These are phyloP conservation scores for Protomyces gravidus DNA, from an alignment of 1,139 yeast genomes.

Conservation along the genomic window DNA sequence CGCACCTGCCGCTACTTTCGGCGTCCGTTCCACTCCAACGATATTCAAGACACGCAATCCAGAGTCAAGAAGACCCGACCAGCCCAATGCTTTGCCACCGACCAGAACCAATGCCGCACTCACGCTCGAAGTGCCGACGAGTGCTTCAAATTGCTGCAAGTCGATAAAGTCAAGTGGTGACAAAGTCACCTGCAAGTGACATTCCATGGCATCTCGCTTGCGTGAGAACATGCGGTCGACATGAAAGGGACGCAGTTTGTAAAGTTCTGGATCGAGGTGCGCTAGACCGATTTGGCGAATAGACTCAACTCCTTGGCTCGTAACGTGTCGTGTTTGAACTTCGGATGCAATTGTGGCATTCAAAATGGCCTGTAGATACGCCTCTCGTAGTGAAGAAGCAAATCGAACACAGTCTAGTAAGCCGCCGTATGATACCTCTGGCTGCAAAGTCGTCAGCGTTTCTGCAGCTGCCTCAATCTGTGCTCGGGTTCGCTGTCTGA, in stretches of 20 bases:
- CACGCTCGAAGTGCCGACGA: slow-evolving; percentile 23
- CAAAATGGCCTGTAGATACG: slow-evolving; percentile 10
- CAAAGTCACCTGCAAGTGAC: slow-evolving; percentile 7
- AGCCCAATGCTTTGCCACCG: slow-evolving; percentile 23
- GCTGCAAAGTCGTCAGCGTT: neutral
- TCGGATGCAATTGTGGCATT: slow-evolving; percentile 9
- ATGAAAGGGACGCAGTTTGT: slow-evolving; percentile 11
- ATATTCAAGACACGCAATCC: slow-evolving; percentile 9
- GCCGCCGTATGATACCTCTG: slow-evolving; percentile 4
- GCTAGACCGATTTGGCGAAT: slow-evolving; percentile 13
- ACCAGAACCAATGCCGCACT: slow-evolving; percentile 20
- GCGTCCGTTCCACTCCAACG: slow-evolving; percentile 14
- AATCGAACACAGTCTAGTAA: slow-evolving; percentile 4
- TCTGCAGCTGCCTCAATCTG: neutral
- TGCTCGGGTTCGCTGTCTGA: neutral
- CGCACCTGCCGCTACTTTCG: slow-evolving; percentile 38
- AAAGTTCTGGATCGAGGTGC: slow-evolving; percentile 11
- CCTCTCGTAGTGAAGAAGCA: slow-evolving; percentile 4
- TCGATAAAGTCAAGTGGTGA: slow-evolving; percentile 18
- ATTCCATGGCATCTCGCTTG: slow-evolving; percentile 48
- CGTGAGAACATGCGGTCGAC: slow-evolving; percentile 69
- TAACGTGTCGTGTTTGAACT: slow-evolving; percentile 1
- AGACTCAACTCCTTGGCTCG: slow-evolving; percentile 12
- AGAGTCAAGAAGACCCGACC: slow-evolving; percentile 23
- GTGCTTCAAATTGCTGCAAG: slow-evolving; percentile 8